Percentiles rank a stretch among this genome's conserved stretches.
These are phyloP conservation scores for Tetradesmus obliquus DNA, from an alignment of 139 green algal species.

Conservation along the genomic window DNA sequence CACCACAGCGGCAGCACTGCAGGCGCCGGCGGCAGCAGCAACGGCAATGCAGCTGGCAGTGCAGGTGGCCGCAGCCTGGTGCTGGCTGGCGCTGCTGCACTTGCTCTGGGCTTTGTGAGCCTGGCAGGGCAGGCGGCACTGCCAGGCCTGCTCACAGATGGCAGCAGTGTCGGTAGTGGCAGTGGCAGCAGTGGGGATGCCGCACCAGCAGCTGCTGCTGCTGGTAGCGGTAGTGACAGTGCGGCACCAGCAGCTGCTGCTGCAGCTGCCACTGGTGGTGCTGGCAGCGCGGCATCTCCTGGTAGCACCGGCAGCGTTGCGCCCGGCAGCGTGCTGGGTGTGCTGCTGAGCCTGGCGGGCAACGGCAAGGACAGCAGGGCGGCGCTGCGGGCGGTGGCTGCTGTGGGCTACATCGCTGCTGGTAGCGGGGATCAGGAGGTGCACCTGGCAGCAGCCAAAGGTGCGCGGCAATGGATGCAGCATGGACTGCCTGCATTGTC, in stretches of 20 bases:
- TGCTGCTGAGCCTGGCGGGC: not conserved
- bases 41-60: not conserved
- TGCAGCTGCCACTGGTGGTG: not conserved
- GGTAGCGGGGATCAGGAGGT: constrained; percentile 9
- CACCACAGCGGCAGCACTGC: not conserved
- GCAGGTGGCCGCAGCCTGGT: not conserved
- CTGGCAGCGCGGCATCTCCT: not conserved
- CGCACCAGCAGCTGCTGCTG: not conserved
- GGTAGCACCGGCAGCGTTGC: not conserved
- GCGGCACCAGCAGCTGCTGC: not conserved
- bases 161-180: not conserved
- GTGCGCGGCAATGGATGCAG: not conserved
- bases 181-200: constrained; percentile 2
- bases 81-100: constrained; percentile 52
- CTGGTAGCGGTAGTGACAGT: no score
- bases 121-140: not conserved
- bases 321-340: not conserved
- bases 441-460: constrained; percentile 22
- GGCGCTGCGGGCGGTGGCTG: not conserved
- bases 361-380: constrained; percentile 17
- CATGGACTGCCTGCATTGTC: not conserved
- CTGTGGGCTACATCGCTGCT: not conserved
- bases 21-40: constrained; percentile 13
- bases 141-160: not conserved
- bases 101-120: constrained; percentile 53